Conservation (phyloP, 1,139 yeast species). For the Protomyces arabidopsidicola region DNA sequence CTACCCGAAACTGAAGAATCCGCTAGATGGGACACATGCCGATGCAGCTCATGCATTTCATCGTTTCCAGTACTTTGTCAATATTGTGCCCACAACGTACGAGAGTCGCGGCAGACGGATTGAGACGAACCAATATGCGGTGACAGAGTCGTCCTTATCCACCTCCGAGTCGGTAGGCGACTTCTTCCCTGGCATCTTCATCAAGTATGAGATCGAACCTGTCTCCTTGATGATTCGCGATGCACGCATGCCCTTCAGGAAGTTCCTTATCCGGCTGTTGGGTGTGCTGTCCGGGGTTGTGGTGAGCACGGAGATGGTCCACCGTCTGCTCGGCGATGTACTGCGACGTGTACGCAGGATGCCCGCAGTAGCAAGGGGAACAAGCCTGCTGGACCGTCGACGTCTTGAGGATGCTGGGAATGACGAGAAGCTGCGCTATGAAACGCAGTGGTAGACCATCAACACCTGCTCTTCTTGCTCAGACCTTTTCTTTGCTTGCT, state of each 20-base stretch:
- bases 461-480: too few species aligned
- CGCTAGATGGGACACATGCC: conserved; percentile 53
- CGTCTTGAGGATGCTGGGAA: neutral
- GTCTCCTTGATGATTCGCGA: conserved; percentile 66
- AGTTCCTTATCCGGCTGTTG: conserved; percentile 70
- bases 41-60: conserved; percentile 30
- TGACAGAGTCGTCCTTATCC: conserved; percentile 51
- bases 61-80: conserved; percentile 56
- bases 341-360: neutral
- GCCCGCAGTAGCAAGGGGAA: conserved; percentile 10
- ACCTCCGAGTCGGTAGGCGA: conserved; percentile 32
- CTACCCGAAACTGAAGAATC: conserved; percentile 79
- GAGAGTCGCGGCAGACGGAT: conserved; percentile 59
- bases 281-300: conserved; percentile 74
- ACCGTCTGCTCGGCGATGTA: conserved; percentile 28
- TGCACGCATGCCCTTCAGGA: conserved; percentile 66
- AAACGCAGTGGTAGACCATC: too few species aligned
- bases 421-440: too few species aligned
- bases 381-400: conserved; percentile 1
- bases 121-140: conserved; percentile 82
- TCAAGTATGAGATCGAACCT: conserved; percentile 86
- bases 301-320: conserved; percentile 47
- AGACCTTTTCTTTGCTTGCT: too few species aligned
- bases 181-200: conserved; percentile 65
- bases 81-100: conserved; percentile 80